These are phyloP conservation scores for Ceratocystis cubensis DNA, from an alignment of 2,329 filamentous ascomycete genomes.

Conservation along the genomic window DNA sequence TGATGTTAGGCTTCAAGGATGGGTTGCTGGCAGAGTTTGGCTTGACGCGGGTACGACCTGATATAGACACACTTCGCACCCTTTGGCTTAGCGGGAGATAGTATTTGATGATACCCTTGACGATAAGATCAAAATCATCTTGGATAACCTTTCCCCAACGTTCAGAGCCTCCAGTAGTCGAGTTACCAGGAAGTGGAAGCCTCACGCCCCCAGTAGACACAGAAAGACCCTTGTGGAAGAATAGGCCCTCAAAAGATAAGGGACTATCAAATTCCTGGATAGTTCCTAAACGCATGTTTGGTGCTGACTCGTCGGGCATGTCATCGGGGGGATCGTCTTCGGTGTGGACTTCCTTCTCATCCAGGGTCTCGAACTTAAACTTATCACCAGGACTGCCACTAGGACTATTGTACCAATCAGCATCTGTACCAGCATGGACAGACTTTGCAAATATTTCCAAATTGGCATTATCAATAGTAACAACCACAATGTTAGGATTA, in stretches of 20 bases:
- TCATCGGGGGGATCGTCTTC: constrained; percentile 36
- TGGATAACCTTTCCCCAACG: constrained; percentile 85
- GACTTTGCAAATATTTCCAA: constrained; percentile 92
- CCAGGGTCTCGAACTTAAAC: constrained; percentile 3
- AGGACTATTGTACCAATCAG: constrained; percentile 43
- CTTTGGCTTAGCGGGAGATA: constrained; percentile 49
- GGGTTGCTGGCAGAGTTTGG: constrained; percentile 50
- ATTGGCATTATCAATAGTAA: constrained; percentile 76
- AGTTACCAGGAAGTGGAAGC: constrained; percentile 71
- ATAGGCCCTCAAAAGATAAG: constrained; percentile 77
- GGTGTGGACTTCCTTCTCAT: constrained; percentile 14
- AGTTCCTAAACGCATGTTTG: constrained; percentile 84
- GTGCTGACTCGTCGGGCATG: constrained; percentile 52
- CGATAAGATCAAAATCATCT: constrained; percentile 84
- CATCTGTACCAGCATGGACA: constrained; percentile 64
- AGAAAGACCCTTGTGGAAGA: constrained; percentile 61
- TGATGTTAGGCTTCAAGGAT: constrained; percentile 28
- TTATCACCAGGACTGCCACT: constrained; percentile 21
- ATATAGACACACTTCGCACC: constrained; percentile 46
- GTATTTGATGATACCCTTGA: constrained; percentile 85
- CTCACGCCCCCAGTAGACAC: constrained; percentile 73
- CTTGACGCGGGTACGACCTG: constrained; percentile 47
- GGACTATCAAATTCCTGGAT: constrained; percentile 80
- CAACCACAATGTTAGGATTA: constrained; percentile 85
- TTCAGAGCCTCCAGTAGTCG: constrained; percentile 70